Evolutionary conservation across 495 filamentous ascomycete species (phyloP).

Genomic region (Annulohypoxylon bovei): DNA sequence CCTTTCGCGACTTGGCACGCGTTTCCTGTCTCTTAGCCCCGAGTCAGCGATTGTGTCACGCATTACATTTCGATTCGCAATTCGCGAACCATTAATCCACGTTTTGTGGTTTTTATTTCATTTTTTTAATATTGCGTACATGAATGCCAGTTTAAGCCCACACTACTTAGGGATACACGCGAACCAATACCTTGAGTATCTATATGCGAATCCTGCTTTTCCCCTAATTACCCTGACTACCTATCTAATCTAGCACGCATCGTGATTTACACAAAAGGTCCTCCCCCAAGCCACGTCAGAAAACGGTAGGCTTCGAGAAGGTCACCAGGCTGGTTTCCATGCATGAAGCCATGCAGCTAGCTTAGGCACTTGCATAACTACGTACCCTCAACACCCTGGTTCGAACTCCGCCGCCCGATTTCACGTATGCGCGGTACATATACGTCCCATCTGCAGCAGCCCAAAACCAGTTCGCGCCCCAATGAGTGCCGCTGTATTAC

Average conservation of each 20-base stretch:
- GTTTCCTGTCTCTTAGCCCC: not conserved
- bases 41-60: constrained; percentile 1
- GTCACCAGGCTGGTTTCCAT: constrained; percentile 24
- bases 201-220: not conserved
- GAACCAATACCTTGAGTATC: not conserved
- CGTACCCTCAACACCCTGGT: not conserved
- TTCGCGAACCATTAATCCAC: not conserved
- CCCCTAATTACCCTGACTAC: not conserved
- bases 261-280: not conserved
- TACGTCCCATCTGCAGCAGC: not conserved
- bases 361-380: not conserved
- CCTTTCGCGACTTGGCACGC: not conserved
- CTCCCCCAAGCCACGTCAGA: constrained; percentile 18
- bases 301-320: constrained; percentile 41
- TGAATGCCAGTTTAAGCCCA: no score
- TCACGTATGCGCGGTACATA: not conserved
- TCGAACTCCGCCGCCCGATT: not conserved
- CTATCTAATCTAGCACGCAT: not conserved
- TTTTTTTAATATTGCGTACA: not conserved
- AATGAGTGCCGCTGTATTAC: not conserved
- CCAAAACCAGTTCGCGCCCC: not conserved
- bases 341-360: constrained; percentile 12
- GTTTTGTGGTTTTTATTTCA: not conserved
- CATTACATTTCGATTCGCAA: not conserved
- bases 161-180: no score